These are phyloP conservation scores for Coniophora puteana DNA, from an alignment of 1,284 basidiomycete species.

Conservation along the genomic window DNA sequence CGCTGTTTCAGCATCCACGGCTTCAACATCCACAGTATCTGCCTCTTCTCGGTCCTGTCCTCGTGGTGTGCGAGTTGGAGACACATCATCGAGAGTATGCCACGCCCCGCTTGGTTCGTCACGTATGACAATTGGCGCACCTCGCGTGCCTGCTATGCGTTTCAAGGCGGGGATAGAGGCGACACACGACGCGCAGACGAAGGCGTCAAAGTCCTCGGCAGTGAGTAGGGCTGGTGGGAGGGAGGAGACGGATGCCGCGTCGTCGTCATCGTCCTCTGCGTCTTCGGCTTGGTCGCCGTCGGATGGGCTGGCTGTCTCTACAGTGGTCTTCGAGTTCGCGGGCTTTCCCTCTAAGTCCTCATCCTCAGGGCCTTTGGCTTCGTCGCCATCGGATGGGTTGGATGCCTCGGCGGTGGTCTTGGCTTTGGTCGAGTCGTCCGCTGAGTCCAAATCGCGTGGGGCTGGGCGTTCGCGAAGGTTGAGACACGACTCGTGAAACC, in stretches of 20 bases:
- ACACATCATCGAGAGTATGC: constrained; percentile 38
- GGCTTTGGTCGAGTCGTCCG: no score
- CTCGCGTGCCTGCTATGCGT: constrained; percentile 62
- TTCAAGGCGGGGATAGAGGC: constrained; percentile 45
- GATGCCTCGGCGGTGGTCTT: no score
- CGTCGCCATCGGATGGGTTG: constrained; percentile 19
- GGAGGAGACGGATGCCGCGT: constrained; percentile 57
- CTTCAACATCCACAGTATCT: constrained; percentile 21
- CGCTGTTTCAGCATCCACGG: no score
- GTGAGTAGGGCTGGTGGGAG: constrained; percentile 64
- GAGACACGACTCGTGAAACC: constrained; percentile 84
- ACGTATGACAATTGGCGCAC: constrained; percentile 60
- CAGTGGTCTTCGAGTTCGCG: no score
- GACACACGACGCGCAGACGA: constrained; percentile 68
- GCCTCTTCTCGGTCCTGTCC: constrained; percentile 16
- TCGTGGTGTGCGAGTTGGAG: neutral
- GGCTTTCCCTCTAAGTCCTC: no score
- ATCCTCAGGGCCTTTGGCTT: constrained; percentile 27
- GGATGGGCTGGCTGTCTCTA: constrained; percentile 29
- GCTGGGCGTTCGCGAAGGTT: constrained; percentile 64
- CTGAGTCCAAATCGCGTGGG: constrained; percentile 41
- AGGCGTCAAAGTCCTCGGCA: constrained; percentile 63
- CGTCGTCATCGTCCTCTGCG: constrained; percentile 43
- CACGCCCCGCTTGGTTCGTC: constrained; percentile 41
- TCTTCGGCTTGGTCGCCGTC: constrained; percentile 10